Base-by-base conservation (phyloP, 2,329 filamentous ascomycete genomes). In the Blastomyces silverae region DNA sequence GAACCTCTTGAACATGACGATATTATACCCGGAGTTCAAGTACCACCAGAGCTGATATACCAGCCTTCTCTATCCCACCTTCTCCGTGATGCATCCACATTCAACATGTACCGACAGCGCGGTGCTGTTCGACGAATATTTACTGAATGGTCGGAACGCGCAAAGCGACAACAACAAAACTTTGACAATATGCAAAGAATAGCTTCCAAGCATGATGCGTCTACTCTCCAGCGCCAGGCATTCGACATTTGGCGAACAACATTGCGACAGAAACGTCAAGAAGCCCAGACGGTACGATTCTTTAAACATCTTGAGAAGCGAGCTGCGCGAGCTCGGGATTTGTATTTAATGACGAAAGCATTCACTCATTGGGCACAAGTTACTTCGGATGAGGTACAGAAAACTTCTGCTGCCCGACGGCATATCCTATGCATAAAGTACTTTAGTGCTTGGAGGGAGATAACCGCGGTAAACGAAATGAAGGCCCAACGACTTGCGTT, bases 391-490 rank as follows among this genome's bases (percentile, higher is more conserved):
- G 85, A 90, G 71, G 79, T 86, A 20, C 82, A 86, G 67, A 83
- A 85, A 52, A 90, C 89, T 3, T 85, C 84, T 4, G 81, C 86
- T 53, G 90, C 89, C 25, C 83, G 89, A 67, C 81, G 85, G 67
- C 89, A 91, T 72, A 85, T 92, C 66, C 78, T 94, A 63, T 82
- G 87, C 64, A 85, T 84, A 15, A 84, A 85, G 64, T 87, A 87
- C 66, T 91, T 90, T 74, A 84, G 84, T 65, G 85, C 85, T 8
- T 91, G 89, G 89, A 81, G 84, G 34, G 82, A 85, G 65, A 85
- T 89, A 64, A 88, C 87, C 0, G 80, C 81, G 0, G 80, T 85
- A 61, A 87, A 89, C 68, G 82, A 85, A 64, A 70, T 81, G 53
- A 82, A 82, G 68, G 77, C 79, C 13, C 79, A 81, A 55, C 75